These are phyloP conservation scores for Astrephomene gubernaculifera DNA, from an alignment of 139 green algal species.

Conservation along the genomic window DNA sequence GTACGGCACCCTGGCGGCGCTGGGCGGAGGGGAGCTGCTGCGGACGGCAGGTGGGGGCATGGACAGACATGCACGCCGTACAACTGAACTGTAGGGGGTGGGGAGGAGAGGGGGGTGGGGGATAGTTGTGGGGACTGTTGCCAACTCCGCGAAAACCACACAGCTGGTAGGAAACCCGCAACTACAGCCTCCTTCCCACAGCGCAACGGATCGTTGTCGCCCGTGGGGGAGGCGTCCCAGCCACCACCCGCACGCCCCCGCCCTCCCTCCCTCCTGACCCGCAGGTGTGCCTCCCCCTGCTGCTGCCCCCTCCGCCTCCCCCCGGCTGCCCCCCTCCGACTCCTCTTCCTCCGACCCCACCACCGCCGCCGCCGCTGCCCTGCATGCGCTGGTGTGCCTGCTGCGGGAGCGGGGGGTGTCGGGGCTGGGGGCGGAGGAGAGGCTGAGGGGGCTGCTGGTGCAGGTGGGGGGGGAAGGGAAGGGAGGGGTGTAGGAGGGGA, in stretches of 20 bases:
- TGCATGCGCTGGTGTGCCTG: conserved; percentile 25
- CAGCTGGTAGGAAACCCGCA: too few species aligned
- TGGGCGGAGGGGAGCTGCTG: conserved; percentile 21
- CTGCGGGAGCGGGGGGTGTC: conserved; percentile 16
- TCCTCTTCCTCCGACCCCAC: too few species aligned
- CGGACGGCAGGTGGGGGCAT: conserved; percentile 4
- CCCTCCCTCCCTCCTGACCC: neutral
- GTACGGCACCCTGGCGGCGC: conserved; percentile 1
- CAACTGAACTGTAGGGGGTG: too few species aligned
- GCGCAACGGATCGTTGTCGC: too few species aligned
- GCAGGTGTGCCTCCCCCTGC: neutral
- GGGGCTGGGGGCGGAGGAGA: conserved; percentile 10
- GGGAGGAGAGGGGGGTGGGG: too few species aligned
- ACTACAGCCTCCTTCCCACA: too few species aligned
- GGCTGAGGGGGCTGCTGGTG: conserved; percentile 23
- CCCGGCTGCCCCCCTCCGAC: too few species aligned
- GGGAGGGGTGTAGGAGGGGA: neutral
- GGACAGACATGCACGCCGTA: neutral
- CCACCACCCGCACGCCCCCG: too few species aligned
- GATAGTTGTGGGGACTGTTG: too few species aligned
- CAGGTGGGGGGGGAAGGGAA: neutral
- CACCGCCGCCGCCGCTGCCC: conserved; percentile 20
- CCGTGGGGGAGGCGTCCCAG: too few species aligned
- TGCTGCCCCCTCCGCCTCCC: neutral
- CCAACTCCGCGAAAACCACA: too few species aligned